These are phyloP conservation scores for Cryptococcus sp. DNA, from an alignment of 1,284 basidiomycete species.

Conservation along the genomic window DNA sequence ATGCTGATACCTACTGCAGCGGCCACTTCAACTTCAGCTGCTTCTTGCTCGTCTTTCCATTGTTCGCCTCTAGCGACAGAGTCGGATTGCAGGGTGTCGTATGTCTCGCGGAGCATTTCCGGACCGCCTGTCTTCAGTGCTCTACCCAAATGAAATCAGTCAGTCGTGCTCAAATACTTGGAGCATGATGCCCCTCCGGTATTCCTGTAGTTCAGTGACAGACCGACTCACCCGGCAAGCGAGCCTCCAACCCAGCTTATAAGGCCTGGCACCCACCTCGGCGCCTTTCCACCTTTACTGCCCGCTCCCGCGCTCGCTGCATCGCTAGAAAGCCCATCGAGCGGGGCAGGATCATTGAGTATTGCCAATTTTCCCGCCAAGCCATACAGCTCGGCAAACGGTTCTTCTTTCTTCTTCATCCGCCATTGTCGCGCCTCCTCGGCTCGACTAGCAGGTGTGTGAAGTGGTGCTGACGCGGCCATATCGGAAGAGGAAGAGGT, in stretches of 20 bases:
- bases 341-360: slow-evolving; percentile 69
- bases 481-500: slow-evolving; percentile 25
- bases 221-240: slow-evolving; percentile 70
- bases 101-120: slow-evolving; percentile 77
- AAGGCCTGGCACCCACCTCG: slow-evolving; percentile 75
- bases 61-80: slow-evolving; percentile 27
- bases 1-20: slow-evolving; percentile 37
- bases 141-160: slow-evolving; percentile 43
- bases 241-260: slow-evolving; percentile 93
- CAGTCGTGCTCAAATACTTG: background rate
- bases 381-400: slow-evolving; percentile 69
- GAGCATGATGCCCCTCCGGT: slow-evolving; percentile 7
- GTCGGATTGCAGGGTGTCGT: slow-evolving; percentile 49
- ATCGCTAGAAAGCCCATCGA: no score
- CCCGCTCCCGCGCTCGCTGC: slow-evolving; percentile 44
- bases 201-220: no score
- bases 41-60: slow-evolving; percentile 53
- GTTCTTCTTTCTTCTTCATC: slow-evolving; percentile 59
- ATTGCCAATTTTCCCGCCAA: slow-evolving; percentile 72
- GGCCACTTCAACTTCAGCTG: slow-evolving; percentile 41
- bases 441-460: slow-evolving; percentile 11
- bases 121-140: slow-evolving; percentile 79
- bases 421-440: slow-evolving; percentile 21
- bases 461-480: slow-evolving; percentile 11
- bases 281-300: slow-evolving; percentile 72